A percentile compares a stretch with the other conserved stretches of the same genome.
phyloP scores from a whole-genome alignment of 331 rosid species.

The Pyracantha coccinea region DNA sequence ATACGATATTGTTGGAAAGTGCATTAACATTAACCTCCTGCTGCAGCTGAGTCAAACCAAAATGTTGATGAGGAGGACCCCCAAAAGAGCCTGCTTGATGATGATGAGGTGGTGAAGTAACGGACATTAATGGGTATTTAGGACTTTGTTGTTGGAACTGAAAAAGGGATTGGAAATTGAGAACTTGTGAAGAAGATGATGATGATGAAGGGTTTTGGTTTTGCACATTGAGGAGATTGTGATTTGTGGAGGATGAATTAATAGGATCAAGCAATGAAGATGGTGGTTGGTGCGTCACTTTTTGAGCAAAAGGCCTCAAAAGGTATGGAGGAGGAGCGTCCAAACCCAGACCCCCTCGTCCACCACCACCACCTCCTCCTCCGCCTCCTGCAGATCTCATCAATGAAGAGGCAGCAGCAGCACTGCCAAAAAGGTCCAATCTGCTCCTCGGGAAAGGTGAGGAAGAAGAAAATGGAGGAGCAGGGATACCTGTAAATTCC shows the following conservation, averaged over 20 bases:
- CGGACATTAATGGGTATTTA: not conserved
- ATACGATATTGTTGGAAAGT: conserved; percentile 22
- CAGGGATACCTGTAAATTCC: conserved; percentile 95
- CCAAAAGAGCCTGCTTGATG: not conserved
- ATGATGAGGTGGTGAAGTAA: not conserved
- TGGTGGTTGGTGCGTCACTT: conserved; percentile 24
- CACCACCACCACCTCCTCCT: not conserved
- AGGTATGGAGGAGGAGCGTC: conserved; percentile 43
- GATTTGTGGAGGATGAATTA: conserved; percentile 6
- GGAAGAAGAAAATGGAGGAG: conserved; percentile 69
- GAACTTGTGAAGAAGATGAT: conserved; percentile 15
- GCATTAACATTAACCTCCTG: conserved; percentile 2
- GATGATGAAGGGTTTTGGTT: conserved; percentile 11
- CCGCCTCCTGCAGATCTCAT: not conserved
- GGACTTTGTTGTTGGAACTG: conserved; percentile 10
- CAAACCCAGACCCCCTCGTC: conserved; percentile 6
- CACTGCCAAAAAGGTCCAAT: conserved; percentile 52
- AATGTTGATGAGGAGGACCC: conserved; percentile 1
- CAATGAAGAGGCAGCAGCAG: not conserved
- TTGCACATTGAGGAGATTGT: conserved; percentile 34
- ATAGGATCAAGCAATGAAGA: conserved; percentile 1
- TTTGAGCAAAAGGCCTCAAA: conserved; percentile 71
- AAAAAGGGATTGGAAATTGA: conserved; percentile 49
- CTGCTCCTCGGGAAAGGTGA: conserved; percentile 49
- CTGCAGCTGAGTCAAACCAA: conserved; percentile 39